Evolutionary conservation across 257 asterid species (phyloP).

Genomic region (Parsonsia alboflavescens): DNA sequence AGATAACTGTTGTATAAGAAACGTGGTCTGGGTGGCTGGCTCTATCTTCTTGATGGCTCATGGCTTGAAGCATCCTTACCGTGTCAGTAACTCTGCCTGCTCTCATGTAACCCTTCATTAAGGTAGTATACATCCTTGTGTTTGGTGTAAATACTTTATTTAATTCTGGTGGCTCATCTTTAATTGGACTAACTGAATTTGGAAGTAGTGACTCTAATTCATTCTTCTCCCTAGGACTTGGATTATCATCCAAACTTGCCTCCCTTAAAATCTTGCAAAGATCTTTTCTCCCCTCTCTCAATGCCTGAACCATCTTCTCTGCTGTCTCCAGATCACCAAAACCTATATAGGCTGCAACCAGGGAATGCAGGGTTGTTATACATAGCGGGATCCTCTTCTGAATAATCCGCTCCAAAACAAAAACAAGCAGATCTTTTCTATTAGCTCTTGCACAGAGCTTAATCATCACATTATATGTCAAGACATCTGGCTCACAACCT

Average conservation of each 20-base stretch:
- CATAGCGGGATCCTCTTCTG: constrained; percentile 50
- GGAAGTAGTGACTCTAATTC: constrained; percentile 59
- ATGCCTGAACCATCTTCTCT: constrained; percentile 65
- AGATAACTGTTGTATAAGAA: constrained; percentile 79
- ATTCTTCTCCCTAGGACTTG: constrained; percentile 16
- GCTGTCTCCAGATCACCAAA: constrained; percentile 80
- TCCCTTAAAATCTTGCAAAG: constrained; percentile 72
- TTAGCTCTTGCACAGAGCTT: constrained; percentile 72
- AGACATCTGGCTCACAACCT: constrained; percentile 65
- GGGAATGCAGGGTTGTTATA: constrained; percentile 79
- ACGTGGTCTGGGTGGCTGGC: constrained; percentile 84
- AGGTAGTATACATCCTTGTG: constrained; percentile 80
- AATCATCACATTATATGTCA: constrained; percentile 83
- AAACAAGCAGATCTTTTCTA: constrained; percentile 78
- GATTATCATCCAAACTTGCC: constrained; percentile 23
- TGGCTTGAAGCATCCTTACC: constrained; percentile 90
- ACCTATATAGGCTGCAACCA: constrained; percentile 96
- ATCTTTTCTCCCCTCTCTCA: constrained; percentile 83
- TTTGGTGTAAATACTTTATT: constrained; percentile 51
- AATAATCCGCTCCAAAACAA: constrained; percentile 72
- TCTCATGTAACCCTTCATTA: constrained; percentile 95
- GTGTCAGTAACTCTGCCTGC: constrained; percentile 72
- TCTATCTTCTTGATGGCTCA: constrained; percentile 65
- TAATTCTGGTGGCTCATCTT: constrained; percentile 54
- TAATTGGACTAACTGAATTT: constrained; percentile 32